Conservation (phyloP, 2,329 filamentous ascomycete species). For the Hymenoscyphus fructigenus region DNA sequence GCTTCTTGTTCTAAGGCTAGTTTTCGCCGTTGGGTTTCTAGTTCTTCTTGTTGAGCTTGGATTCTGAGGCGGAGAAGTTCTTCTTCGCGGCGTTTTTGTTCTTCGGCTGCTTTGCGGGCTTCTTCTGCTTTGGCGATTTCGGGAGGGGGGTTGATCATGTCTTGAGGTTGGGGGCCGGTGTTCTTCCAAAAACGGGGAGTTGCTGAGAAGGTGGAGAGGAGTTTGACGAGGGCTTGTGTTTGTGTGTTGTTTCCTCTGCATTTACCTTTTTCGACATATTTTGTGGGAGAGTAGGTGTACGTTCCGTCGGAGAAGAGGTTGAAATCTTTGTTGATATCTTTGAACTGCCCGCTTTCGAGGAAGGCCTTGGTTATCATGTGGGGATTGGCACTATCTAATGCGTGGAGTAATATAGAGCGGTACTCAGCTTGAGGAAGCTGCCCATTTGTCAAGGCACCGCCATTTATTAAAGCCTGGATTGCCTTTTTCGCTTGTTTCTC, state of each 20-base stretch:
- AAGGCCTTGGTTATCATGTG: slow-evolving; percentile 55
- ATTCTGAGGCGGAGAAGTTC: slow-evolving; percentile 18
- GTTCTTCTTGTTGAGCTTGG: slow-evolving; percentile 20
- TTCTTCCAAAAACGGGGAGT: slow-evolving; percentile 16
- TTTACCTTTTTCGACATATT: slow-evolving; percentile 48
- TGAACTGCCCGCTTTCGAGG: slow-evolving; percentile 63
- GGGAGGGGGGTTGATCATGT: slow-evolving; percentile 9
- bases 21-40: slow-evolving; percentile 13
- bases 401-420: slow-evolving; percentile 59
- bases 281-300: slow-evolving; percentile 62
- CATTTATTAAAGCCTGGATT: slow-evolving; percentile 54
- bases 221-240: slow-evolving; percentile 6
- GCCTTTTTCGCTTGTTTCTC: slow-evolving; percentile 57
- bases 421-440: slow-evolving; percentile 53
- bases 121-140: slow-evolving; percentile 19
- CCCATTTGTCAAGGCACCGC: slow-evolving; percentile 48
- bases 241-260: slow-evolving; percentile 18
- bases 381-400: slow-evolving; percentile 56
- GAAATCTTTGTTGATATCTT: slow-evolving; percentile 58
- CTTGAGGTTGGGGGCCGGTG: slow-evolving; percentile 8
- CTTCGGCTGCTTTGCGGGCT: slow-evolving; percentile 18
- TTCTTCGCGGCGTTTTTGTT: slow-evolving; percentile 17
- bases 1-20: slow-evolving; percentile 22
- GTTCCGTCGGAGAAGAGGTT: slow-evolving; percentile 53
- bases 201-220: slow-evolving; percentile 14